Base-by-base conservation (phyloP, 164 flowering plant species). In the Cinnamomum micranthum region DNA sequence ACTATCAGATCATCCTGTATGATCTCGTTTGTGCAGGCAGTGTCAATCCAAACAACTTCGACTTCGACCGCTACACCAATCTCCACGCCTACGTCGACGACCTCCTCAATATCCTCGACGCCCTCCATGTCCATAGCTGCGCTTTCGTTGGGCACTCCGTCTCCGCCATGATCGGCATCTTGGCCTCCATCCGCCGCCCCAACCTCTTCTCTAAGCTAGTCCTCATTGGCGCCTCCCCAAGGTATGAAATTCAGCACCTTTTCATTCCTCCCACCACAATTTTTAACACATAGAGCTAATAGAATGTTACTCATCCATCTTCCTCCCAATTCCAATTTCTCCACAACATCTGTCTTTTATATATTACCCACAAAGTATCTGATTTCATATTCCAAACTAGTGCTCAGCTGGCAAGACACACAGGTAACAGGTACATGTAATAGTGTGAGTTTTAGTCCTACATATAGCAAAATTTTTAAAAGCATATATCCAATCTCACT, bases 21-120 rank as follows among this genome's bases (percentile, higher is more conserved):
- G 98, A 96, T 78, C 89, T 96, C 2, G 97, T 88, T 25, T 96
- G 98, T 73, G 97, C 98, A 60, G 99, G 98, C 70, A 93, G 90
- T 70, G 98, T 95, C 80, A 90, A 91, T 75, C 99, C 99, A 0
- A 97, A 91, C 73, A 79, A 84, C 84, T 95, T 95, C 75, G 91
- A 95, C 60, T 92, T 88, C 83, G 71, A 78, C 1, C 88, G 92
- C 0, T 93, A 95, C 88, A 80, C 90, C 50, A 73, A 87, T 12
- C 95, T 95, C n/a, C 97, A 95, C 58, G 82, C 92, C 60, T 93
- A 84, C 75, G 97, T 90, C 23, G 97, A 95, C 63, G 99, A 95
- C 81, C 82, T 95, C 50, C 88, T 95, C 70, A 17, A 76, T 79
- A 93, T 95, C 71, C 96, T 95, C 41, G 92, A 89, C 70, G 79